Base-by-base conservation (phyloP, 495 filamentous ascomycete genomes). In the Aspergillus ellipticus region DNA sequence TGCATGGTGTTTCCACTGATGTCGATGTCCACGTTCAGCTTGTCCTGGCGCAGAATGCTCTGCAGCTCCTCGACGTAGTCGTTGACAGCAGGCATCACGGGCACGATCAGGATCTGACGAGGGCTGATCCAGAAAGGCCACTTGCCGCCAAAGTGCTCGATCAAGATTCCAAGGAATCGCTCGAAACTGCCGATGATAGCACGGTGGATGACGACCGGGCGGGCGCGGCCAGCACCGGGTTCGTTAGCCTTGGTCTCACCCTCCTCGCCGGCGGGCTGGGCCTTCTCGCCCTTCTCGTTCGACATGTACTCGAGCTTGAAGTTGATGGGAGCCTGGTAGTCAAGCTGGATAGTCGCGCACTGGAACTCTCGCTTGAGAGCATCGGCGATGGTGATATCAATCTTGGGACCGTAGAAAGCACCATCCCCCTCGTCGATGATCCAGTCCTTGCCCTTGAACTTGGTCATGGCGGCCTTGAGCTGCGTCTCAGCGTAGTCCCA, bases 61-160 rank as follows among this genome's bases (percentile, higher is more conserved):
- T 89, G 88, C 16, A 97, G 81, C 74, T 97, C 94, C 66, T 87
- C 77, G 16, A 85, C 90, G 66, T 97, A 98, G 58, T 90, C 89
- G 62, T 90, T 87, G 57, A 86, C 83, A 29, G 82, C 81, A 17
- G 87, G 88, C 80, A 92, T 92, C 57, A 98, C 92, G 2, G 94
- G 95, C 7, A 97, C 85, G 52, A 97, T 84, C 57, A 97, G 75
- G 46, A 97, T 82, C 74, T 98, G 94, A 17, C 93, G 85, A 22
- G 94, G 94, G 59, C 86, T 92, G 55, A 98, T 73, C 94, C 94
- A 98, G 81, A 97, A 96, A 0, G 94, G 94, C 93, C 93, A 97
- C 74, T 96, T 96, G 59, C 94, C 94, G 39, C 79, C 94, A 66
- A 96, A 98, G 69, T 97, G 94, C 75, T 98, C 94, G 21, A 80